Evolutionary conservation across 306 rosid genomes (phyloP).

Genomic region (Dryas drummondii): DNA sequence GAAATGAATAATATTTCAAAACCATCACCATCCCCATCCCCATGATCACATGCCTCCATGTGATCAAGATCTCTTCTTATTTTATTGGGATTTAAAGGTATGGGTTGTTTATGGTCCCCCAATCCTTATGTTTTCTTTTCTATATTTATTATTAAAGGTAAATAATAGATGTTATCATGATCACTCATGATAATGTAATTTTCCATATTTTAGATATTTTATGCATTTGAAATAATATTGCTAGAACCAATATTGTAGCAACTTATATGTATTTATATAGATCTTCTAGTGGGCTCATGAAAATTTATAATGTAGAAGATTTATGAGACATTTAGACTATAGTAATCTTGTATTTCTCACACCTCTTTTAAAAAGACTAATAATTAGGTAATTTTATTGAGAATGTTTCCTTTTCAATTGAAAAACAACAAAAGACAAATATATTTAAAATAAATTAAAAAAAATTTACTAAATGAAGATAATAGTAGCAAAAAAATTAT

Average conservation of each 20-base stretch:
- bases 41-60: conserved; percentile 85
- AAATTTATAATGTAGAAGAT: no score
- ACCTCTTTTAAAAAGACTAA: no score
- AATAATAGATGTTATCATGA: conserved; percentile 22
- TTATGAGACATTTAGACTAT: no score
- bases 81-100: conserved; percentile 70
- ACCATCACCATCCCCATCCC: conserved; percentile 36
- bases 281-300: neutral
- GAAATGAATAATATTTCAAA: conserved; percentile 23
- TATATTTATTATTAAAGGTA: neutral
- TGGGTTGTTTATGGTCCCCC: conserved; percentile 98
- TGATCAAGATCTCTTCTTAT: conserved; percentile 64
- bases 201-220: conserved; percentile 16
- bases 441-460: no score
- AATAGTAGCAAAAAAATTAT: no score
- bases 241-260: neutral
- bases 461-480: no score
- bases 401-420: no score
- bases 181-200: conserved; percentile 36
- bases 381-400: no score
- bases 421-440: no score
- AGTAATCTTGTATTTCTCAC: no score
- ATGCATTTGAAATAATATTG: neutral
- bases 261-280: neutral
- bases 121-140: conserved; percentile 45